Conservation (phyloP, 371 early-diverging fungal genomes). For the Haplosporangium sp. region DNA sequence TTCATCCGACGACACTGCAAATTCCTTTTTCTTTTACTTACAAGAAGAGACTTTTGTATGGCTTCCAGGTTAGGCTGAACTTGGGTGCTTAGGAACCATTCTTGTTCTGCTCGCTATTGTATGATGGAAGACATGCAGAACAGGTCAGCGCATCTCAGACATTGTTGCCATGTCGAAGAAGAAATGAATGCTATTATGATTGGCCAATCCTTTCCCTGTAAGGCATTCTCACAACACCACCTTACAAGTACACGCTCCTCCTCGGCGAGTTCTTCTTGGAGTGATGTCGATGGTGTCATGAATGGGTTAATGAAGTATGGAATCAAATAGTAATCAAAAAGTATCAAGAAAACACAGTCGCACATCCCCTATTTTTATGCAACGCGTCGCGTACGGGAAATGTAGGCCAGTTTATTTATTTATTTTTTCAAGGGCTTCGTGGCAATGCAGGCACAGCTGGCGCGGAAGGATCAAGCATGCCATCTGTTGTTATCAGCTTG, state of each 20-base stretch:
- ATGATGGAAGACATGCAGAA: not conserved
- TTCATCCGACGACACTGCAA: not conserved
- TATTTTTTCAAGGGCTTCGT: not conserved
- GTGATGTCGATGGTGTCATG: slow-evolving; percentile 22
- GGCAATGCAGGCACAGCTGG: slow-evolving; percentile 26
- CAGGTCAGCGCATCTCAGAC: not conserved
- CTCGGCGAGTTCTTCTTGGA: slow-evolving; percentile 41
- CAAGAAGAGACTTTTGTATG: slow-evolving; percentile 39
- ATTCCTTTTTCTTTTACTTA: not conserved
- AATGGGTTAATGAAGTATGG: not conserved
- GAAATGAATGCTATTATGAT: not conserved
- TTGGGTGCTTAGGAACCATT: slow-evolving; percentile 51
- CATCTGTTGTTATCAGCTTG: slow-evolving; percentile 1
- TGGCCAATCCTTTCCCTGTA: not conserved
- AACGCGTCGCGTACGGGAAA: not conserved
- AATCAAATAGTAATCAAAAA: not conserved
- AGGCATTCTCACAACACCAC: not conserved
- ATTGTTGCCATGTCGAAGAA: not conserved
- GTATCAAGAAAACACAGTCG: not conserved
- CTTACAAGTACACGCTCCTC: slow-evolving; percentile 42
- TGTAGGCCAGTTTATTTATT: too few relatives aligned
- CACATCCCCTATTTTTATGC: not conserved
- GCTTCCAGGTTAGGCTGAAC: slow-evolving; percentile 34
- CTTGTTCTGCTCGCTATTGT: slow-evolving; percentile 41
- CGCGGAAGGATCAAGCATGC: slow-evolving; percentile 9